Base-by-base conservation (phyloP, 2,329 filamentous ascomycete genomes). In the Colletotrichum aenigma region DNA sequence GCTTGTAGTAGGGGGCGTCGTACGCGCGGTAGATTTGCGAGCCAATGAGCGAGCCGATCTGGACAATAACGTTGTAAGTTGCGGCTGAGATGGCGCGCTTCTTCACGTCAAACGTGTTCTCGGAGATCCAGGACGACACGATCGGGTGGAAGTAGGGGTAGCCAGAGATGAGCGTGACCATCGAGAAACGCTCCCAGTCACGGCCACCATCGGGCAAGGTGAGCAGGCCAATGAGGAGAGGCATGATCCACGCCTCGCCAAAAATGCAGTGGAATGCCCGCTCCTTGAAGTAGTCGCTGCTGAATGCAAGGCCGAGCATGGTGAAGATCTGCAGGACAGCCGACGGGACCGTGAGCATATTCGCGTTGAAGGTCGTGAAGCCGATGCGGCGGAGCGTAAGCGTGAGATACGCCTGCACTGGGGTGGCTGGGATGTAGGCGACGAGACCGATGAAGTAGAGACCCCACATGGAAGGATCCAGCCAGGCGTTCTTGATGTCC, bases 101-200 rank as follows among this genome's bases (percentile, higher is more conserved):
- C 80, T 88, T 88, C 24, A 89, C 87, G 70, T 88, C 86, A 60
- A 88, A 88, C 0, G 84, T 86, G 79, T 89, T 89, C 78, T 88
- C 86, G 1, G 85, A 87, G 65, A 88, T 86, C 87, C 88, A 92
- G 7, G 86, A 85, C 6, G 85, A 85, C 13, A 89, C 84, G 18
- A 91, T 86, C 4, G 91, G 89, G 78, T 92, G 91, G 69, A 91
- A 89, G 78, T 92, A 92, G 0, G 91, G 91, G 73, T 89, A 88
- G 3, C 89, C 89, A 13, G 89, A 86, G 36, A 92, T 85, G 52
- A 92, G 79, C 1, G 88, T 89, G 18, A 89, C 84, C 34, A 91
- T 80, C 2, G 85, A 82, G 83, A 88, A 92, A 18, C 89, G 84
- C 1, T 82, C 83, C 91, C 91, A 92, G 36, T 88, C 83, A 24